These are phyloP conservation scores for Thelonectria rubi DNA, from an alignment of 2,329 filamentous ascomycete species.

Conservation along the genomic window DNA sequence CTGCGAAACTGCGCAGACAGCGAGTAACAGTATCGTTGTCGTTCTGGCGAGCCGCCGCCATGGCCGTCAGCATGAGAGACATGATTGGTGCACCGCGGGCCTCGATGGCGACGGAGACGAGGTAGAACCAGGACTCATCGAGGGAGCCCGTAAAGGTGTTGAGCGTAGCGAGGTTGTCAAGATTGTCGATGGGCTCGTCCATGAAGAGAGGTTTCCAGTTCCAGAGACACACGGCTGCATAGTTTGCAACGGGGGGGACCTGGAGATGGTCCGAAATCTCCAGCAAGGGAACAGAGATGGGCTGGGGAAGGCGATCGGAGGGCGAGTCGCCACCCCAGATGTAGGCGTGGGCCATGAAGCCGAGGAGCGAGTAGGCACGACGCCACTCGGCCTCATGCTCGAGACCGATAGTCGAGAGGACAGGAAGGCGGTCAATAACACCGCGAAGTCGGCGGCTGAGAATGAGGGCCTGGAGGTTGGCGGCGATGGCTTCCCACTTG, in stretches of 20 bases:
- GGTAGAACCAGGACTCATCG: conserved; percentile 99
- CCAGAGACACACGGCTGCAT: conserved; percentile 91
- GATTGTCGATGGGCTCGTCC: conserved; percentile 80
- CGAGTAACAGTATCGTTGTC: conserved; percentile 77
- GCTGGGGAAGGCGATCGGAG: conserved; percentile 78
- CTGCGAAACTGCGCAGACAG: conserved; percentile 83
- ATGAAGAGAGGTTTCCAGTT: conserved; percentile 94
- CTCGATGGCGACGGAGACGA: conserved; percentile 95
- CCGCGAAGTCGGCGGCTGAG: conserved; percentile 84
- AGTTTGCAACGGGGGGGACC: conserved; percentile 91
- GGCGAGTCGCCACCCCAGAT: conserved; percentile 94
- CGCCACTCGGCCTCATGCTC: conserved; percentile 90
- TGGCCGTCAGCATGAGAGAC: conserved; percentile 87
- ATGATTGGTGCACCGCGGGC: conserved; percentile 88
- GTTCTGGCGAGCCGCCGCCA: conserved; percentile 77
- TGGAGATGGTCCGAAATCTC: conserved; percentile 81
- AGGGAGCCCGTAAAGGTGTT: conserved; percentile 92
- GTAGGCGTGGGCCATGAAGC: conserved; percentile 93
- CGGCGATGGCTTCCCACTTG: conserved; percentile 88
- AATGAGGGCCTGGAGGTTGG: conserved; percentile 87
- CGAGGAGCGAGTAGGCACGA: conserved; percentile 87
- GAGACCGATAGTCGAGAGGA: conserved; percentile 84
- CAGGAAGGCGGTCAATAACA: conserved; percentile 81
- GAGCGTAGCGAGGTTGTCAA: conserved; percentile 89
- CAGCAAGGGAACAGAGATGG: conserved; percentile 85